Evolutionary conservation across 805 yeast genomes (phyloP), one percentile per base, ranked within the genome.

Genomic region (Ogataea wickerhamii): DNA sequence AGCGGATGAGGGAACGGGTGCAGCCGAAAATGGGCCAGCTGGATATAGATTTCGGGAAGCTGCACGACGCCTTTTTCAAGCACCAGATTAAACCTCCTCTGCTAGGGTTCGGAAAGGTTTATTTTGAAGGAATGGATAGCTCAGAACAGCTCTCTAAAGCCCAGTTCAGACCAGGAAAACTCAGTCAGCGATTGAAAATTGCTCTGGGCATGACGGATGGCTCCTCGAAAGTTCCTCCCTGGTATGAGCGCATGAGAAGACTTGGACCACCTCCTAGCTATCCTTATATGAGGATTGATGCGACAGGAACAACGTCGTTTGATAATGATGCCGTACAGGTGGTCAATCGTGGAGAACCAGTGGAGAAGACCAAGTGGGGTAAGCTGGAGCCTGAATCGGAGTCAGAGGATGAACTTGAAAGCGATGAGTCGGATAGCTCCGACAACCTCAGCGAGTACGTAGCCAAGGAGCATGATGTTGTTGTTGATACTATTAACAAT

Each of bases 11-110:
- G 45, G 91, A 85, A 40, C 70, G 84, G 36, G 94, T 88, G 0
- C 96, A 87, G 58, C 96, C 96, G 0, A 87, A 86, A 56, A 69
- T 87, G 78, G 94, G 94, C 1, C 70, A 79, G 36, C 59, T 91
- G 17, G 98, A 91, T 56, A 74, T 93, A 18, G 97, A 91, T 60
- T 89, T 83, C 56, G 81, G 76, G 45, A 83, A 78, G 46, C 61
- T 91, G 16, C 80, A 87, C 55, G 85, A 86, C 57, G 95, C 96
- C 0, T 89, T 91, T 53, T 89, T 87, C 71, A 82, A 81, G 55
- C 66, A 74, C 51, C 96, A 91, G 52, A 68, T 80, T 0, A 81
- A 78, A 49, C 97, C 97, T 0, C 66, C 70, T 29, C 50, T 91
- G 34, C 70, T 76, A 17, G 70, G 67, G 2, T 81, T 69, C 61